Evolutionary conservation across 139 green algal genomes (phyloP), one percentile per base, ranked within the genome.

Genomic region (Klebsormidium nitens): DNA sequence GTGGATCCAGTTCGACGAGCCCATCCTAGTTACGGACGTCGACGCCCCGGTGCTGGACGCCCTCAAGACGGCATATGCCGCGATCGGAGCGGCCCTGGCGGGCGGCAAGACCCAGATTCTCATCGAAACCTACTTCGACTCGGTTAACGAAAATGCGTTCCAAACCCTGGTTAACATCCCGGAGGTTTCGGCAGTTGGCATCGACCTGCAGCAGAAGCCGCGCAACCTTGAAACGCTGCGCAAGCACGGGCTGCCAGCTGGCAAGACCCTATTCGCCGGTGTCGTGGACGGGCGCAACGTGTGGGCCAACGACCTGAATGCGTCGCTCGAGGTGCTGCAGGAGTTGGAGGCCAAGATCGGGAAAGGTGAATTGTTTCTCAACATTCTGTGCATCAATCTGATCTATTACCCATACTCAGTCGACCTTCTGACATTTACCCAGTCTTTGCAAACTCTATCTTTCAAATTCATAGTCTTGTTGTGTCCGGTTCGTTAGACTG

Each of bases 1-100:
- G 75, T 85, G 88, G 80, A 79, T 90, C 23, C 88, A 96, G 86
- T 37, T 96, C 19, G 87, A 93, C 64, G 90, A 96, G 86, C 90
- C 90, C 1, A 67, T 79, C 23, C 83, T 96, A 37, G 74, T 76
- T 37, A 81, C 78, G 19, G 59, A 64, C 28, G 36, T 55, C 1
- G 84, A 76, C 0, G 75, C 59, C 0, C 39, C 6, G 0, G 64
- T 87, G 19, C 34, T 69, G 59, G 73, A 28, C 1, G 81, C 75
- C 36, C 86, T 84, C n/a, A 47, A 82, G 36, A 40, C 50, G 3
- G 82, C 75, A 26, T 95, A 90, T 70, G 37, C 11, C 11, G 26
- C 63, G 44, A 76, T 96, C 59, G 63, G 72, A 1, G 71, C 66
- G 11, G 76, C 58, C 3, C 81, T 82, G 26, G 38, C 89, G 57